phyloP scores from a whole-genome alignment of 768 basidiomycete genomes.

The Suillus hirtellus region DNA sequence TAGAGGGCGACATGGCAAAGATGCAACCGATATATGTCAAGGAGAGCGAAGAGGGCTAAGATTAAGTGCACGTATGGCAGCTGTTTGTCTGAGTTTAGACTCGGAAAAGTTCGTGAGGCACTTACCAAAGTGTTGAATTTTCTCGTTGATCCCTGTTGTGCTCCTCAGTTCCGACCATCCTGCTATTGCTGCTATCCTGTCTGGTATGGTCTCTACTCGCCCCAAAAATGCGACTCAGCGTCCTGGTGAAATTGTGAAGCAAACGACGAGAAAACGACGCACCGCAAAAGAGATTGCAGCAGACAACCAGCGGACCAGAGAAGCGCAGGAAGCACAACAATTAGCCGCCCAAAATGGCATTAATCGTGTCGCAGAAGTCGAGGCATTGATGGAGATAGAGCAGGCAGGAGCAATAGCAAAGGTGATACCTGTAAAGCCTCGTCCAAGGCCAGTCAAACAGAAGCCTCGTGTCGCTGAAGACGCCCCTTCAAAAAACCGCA shows the following conservation, averaged over 20 bases:
- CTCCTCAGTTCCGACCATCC: not conserved
- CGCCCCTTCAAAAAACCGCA: not conserved
- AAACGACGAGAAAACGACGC: constrained; percentile 6
- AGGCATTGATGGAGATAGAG: constrained; percentile 8
- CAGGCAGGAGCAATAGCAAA: not conserved
- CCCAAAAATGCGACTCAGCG: constrained; percentile 10
- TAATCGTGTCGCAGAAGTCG: constrained; percentile 3
- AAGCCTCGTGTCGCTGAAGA: not conserved
- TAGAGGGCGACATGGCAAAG: constrained; percentile 6
- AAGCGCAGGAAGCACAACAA: constrained; percentile 4
- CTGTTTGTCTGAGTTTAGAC: not conserved
- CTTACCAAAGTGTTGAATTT: not conserved
- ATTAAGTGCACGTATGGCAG: not conserved
- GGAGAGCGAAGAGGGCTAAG: not conserved
- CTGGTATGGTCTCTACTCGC: not conserved
- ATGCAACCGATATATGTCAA: not conserved
- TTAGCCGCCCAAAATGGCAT: constrained; percentile 2
- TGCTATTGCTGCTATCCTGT: not conserved
- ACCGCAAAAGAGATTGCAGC: constrained; percentile 14
- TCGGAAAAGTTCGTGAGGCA: not conserved
- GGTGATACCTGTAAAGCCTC: not conserved
- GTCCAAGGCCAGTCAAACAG: not conserved
- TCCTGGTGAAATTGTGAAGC: constrained; percentile 10
- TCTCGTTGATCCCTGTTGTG: not conserved
- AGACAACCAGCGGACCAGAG: constrained; percentile 5